Evolutionary conservation across 169 alveolate genomes (phyloP), one percentile per base, ranked within the genome.

Genomic region (Plasmodium gallinaceum): DNA sequence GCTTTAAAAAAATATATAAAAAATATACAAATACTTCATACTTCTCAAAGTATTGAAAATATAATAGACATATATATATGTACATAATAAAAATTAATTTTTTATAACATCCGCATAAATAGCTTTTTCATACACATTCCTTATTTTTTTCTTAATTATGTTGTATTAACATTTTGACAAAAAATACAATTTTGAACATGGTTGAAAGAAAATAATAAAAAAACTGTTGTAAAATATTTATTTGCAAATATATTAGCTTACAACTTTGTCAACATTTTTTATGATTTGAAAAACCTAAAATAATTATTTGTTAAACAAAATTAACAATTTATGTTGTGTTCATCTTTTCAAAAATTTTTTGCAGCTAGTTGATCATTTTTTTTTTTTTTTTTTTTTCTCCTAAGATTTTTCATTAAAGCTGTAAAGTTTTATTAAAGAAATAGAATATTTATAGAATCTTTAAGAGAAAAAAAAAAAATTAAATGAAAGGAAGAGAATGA

Each of bases 341-440:
- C 4, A 2, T 32, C 4, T 32, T 32, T 32, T 32, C 1, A 32
- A 32, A 2, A 2, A 2, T 32, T 32, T 2, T 32, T 32, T 32
- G 39, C 39, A 32, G 39, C 39, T 32, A 32, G 39, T 32, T 32
- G 39, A 32, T 32, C 39, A 32, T 32, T 32, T 57, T 57, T 57
- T 57, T 57, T 32, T 32, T 57, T 57, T 57, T 57, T 57, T 48
- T 48, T 48, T 48, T 48, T 48, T 48, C 12, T 48, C 20, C 16
- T 48, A 48, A 1, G 14, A 51, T 42, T 43, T 9, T 51, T 42
- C 51, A 37, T n/a, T 22, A 71, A 26, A 20, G 83, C 69, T 71
- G 68, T 16, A 37, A n/a, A 20, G 20, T 37, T 10, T 24, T 18
- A 18, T 4, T 24, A 51, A 52, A 48, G 42, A 32, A 52, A 51